phyloP scores from a whole-genome alignment of 2,329 filamentous ascomycete species.

The Neoarthrinium moseri region DNA sequence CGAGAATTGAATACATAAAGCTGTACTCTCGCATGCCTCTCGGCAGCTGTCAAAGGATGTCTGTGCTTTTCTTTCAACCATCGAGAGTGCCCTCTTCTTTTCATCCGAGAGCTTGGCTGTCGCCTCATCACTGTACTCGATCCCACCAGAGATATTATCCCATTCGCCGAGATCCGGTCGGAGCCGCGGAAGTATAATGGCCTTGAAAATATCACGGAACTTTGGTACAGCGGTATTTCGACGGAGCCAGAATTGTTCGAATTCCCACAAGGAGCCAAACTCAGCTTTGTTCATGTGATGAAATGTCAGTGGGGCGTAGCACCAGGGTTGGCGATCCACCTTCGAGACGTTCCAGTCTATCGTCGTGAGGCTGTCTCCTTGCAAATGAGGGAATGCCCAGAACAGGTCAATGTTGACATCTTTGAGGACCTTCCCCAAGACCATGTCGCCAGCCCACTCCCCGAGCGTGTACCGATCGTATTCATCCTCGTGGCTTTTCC shows the following conservation, averaged over 20 bases:
- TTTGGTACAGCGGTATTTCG: constrained; percentile 19
- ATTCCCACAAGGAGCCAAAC: constrained; percentile 39
- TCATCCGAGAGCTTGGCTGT: constrained; percentile 10
- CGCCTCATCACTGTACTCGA: constrained; percentile 17
- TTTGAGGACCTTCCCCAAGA: constrained; percentile 44
- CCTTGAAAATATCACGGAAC: constrained; percentile 26
- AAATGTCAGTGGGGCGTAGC: constrained; percentile 45
- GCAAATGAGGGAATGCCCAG: constrained; percentile 45
- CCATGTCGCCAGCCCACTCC: constrained; percentile 49
- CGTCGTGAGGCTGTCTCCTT: constrained; percentile 34
- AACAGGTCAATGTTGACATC: constrained; percentile 43
- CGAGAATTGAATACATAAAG: constrained; percentile 19
- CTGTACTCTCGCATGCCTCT: constrained; percentile 14
- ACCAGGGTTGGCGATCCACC: constrained; percentile 41
- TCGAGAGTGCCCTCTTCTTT: background rate
- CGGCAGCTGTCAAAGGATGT: constrained; percentile 14
- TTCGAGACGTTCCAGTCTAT: constrained; percentile 39
- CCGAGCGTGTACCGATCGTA: constrained; percentile 43
- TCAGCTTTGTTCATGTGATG: constrained; percentile 44
- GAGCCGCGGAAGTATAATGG: constrained; percentile 22
- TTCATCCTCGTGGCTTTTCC: constrained; percentile 35
- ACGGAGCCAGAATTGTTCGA: constrained; percentile 36
- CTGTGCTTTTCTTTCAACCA: constrained; percentile 16
- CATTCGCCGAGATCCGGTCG: constrained; percentile 20
- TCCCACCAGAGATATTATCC: constrained; percentile 27